These are phyloP conservation scores for Fusarium pilosicola DNA, from an alignment of 2,329 filamentous ascomycete species.

Conservation along the genomic window DNA sequence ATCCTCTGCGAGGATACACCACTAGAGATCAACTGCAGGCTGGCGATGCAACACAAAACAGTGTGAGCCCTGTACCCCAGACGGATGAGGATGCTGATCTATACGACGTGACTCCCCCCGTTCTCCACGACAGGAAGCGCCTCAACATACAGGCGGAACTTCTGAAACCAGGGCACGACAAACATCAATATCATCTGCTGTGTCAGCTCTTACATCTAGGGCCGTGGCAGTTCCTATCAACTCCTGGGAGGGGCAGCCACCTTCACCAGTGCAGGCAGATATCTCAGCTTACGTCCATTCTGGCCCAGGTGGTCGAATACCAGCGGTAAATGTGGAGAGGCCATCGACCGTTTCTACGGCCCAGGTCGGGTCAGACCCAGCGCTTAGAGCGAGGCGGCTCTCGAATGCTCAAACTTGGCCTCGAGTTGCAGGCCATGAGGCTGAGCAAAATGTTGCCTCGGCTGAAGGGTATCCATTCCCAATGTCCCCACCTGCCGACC, in stretches of 20 bases:
- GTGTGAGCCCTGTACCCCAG: conserved; percentile 46
- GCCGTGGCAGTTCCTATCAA: conserved; percentile 25
- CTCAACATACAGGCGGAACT: not conserved
- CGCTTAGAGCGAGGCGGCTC: conserved; percentile 42
- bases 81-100: conserved; percentile 53
- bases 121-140: conserved; percentile 48
- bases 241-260: not conserved
- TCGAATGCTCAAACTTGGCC: conserved; percentile 61
- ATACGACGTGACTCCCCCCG: conserved; percentile 59
- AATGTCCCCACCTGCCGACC: conserved; percentile 47
- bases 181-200: conserved; percentile 30
- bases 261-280: conserved; percentile 13
- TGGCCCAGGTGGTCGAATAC: conserved; percentile 31
- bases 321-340: conserved; percentile 46
- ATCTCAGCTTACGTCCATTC: conserved; percentile 4
- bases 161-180: conserved; percentile 13
- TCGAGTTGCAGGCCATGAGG: conserved; percentile 43
- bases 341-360: conserved; percentile 38
- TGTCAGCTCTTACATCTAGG: conserved; percentile 15
- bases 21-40: conserved; percentile 40
- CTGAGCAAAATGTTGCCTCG: conserved; percentile 30
- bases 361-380: conserved; percentile 18
- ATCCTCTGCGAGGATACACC: conserved; percentile 51
- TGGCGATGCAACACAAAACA: conserved; percentile 43
- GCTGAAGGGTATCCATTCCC: conserved; percentile 54